phyloP scores from a whole-genome alignment of 768 basidiomycete genomes.

The Vararia minispora region DNA sequence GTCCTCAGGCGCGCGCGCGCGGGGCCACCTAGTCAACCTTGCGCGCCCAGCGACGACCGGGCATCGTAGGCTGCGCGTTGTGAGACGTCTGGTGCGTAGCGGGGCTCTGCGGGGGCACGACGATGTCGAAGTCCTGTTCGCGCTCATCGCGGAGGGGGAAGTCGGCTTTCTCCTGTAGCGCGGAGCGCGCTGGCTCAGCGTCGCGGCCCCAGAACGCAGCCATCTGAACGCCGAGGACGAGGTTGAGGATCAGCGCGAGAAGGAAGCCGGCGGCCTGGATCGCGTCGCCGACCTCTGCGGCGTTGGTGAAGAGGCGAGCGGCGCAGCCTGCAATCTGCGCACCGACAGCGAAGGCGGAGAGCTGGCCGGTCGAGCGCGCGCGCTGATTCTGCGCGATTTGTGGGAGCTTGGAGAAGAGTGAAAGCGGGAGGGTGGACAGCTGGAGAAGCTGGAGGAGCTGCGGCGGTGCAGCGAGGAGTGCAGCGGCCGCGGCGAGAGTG shows the following conservation, averaged over 20 bases:
- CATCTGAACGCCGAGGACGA: slow-evolving; percentile 77
- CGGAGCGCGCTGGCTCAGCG: slow-evolving; percentile 14
- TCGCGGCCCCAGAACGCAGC: slow-evolving; percentile 72
- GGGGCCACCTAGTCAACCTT: slow-evolving; percentile 47
- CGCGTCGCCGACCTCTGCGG: slow-evolving; percentile 76
- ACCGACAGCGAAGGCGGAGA: slow-evolving; percentile 86
- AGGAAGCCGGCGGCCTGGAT: slow-evolving; percentile 78
- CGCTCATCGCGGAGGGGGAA: slow-evolving; percentile 8
- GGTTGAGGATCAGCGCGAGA: slow-evolving; percentile 72
- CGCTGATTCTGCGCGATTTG: slow-evolving; percentile 81
- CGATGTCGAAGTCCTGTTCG: slow-evolving; percentile 27
- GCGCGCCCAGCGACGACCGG: slow-evolving; percentile 59
- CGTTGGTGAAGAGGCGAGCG: slow-evolving; percentile 88
- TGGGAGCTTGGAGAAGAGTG: slow-evolving; percentile 87
- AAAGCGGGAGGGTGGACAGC: slow-evolving; percentile 79
- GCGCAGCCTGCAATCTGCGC: slow-evolving; percentile 83
- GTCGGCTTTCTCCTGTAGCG: slow-evolving; percentile 16
- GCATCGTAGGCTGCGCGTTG: slow-evolving; percentile 27
- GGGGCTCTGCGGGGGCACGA: slow-evolving; percentile 32
- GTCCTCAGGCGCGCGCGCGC: too few species aligned
- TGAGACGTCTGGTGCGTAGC: slow-evolving; percentile 24
- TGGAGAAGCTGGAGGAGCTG: slow-evolving; percentile 59
- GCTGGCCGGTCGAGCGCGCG: slow-evolving; percentile 77
- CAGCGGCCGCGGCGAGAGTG: slow-evolving; percentile 24
- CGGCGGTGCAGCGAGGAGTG: slow-evolving; percentile 38